phyloP scores from a whole-genome alignment of 345 rosid species.

The Pugionium cornutum region DNA sequence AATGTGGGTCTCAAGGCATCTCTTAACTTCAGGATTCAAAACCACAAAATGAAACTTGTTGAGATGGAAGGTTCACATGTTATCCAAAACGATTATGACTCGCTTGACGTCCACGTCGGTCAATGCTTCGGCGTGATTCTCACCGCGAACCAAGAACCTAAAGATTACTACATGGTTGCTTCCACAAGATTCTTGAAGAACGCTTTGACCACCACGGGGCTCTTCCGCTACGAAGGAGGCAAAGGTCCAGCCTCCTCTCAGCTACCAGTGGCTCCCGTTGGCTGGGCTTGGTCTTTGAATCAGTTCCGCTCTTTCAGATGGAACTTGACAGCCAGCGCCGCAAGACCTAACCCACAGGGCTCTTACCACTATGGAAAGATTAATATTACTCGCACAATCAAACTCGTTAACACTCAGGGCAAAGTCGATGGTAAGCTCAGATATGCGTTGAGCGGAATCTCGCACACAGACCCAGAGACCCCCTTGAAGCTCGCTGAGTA shows the following conservation, averaged over 20 bases:
- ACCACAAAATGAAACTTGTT: constrained; percentile 54
- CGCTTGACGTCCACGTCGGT: constrained; percentile 57
- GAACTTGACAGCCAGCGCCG: constrained; percentile 77
- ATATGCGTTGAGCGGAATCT: constrained; percentile 58
- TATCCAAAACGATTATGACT: constrained; percentile 45
- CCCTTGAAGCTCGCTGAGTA: constrained; percentile 71
- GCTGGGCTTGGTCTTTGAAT: constrained; percentile 76
- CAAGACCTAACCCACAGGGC: constrained; percentile 83
- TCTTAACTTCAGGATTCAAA: constrained; percentile 64
- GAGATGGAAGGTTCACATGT: constrained; percentile 61
- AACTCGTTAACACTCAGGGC: constrained; percentile 48
- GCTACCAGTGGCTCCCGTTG: constrained; percentile 54
- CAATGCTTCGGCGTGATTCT: constrained; percentile 54
- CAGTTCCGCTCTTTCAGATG: constrained; percentile 75
- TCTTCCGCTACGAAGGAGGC: constrained; percentile 50
- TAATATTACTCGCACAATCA: constrained; percentile 66
- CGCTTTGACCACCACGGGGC: constrained; percentile 34
- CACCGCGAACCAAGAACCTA: constrained; percentile 53
- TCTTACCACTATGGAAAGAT: constrained; percentile 71
- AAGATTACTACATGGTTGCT: constrained; percentile 63
- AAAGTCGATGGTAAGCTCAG: constrained; percentile 53
- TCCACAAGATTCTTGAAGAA: constrained; percentile 56
- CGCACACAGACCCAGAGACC: constrained; percentile 53
- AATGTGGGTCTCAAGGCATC: constrained; percentile 60
- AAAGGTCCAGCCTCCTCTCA: constrained; percentile 49